phyloP scores from a whole-genome alignment of 2,329 filamentous ascomycete species.

The Biscogniauxia sp. region DNA sequence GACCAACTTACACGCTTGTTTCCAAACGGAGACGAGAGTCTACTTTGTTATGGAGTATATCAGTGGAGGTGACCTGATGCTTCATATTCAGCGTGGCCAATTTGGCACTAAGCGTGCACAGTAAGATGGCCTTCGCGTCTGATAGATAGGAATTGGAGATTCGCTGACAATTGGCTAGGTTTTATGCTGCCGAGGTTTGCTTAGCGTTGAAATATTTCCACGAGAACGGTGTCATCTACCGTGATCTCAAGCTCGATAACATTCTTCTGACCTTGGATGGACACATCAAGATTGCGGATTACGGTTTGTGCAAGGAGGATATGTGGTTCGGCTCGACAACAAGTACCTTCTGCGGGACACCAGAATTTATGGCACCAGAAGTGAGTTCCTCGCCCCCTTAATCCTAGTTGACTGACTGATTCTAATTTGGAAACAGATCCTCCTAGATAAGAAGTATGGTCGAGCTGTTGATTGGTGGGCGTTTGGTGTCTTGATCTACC shows the following conservation, averaged over 20 bases:
- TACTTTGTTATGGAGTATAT: constrained; percentile 99
- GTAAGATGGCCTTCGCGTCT: constrained; percentile 51
- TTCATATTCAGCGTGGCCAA: constrained; percentile 95
- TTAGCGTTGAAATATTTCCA: constrained; percentile 98
- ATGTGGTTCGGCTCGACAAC: constrained; percentile 99
- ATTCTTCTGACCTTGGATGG: constrained; percentile 93
- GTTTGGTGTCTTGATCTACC: constrained; percentile 97
- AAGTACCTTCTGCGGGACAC: constrained; percentile 98
- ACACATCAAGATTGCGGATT: constrained; percentile 98
- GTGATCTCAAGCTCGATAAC: constrained; percentile 90
- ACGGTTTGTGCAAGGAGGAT: constrained; percentile 98
- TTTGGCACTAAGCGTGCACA: constrained; percentile 96
- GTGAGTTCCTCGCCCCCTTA: constrained; percentile 45
- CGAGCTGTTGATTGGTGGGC: constrained; percentile 99
- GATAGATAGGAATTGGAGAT: neutral
- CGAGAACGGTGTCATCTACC: constrained; percentile 98
- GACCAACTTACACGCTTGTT: constrained; percentile 92
- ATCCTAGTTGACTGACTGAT: neutral
- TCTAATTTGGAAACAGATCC: constrained; percentile 60
- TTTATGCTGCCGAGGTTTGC: constrained; percentile 97
- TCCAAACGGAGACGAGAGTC: constrained; percentile 96
- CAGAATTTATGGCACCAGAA: constrained; percentile 98
- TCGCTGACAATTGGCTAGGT: constrained; percentile 49
- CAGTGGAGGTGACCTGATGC: constrained; percentile 96
- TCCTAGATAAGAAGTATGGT: constrained; percentile 97